phyloP scores from a whole-genome alignment of 2,329 filamentous ascomycete genomes.

The Colletotrichum karsti region DNA sequence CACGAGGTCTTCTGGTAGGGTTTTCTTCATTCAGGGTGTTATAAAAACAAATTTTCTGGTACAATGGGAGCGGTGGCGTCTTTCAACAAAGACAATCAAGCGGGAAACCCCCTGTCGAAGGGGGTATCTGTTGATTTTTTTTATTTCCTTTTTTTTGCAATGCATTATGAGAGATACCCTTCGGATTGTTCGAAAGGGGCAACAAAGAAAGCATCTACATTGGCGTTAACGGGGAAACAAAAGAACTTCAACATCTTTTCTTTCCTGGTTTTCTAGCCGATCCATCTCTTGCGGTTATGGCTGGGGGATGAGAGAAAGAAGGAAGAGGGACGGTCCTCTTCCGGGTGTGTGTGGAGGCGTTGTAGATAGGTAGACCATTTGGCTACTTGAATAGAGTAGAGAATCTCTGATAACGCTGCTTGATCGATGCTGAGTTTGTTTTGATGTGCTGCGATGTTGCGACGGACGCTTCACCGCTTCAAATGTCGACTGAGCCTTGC shows the following conservation, averaged over 20 bases:
- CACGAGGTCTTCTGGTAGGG: slow-evolving; percentile 19
- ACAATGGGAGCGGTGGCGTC: slow-evolving; percentile 44
- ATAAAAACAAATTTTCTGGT: slow-evolving; percentile 19
- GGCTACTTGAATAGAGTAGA: slow-evolving; percentile 24
- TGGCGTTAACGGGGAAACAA: slow-evolving; percentile 53
- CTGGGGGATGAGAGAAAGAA: slow-evolving; percentile 3
- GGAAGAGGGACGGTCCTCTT: neutral
- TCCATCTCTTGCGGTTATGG: slow-evolving; percentile 24
- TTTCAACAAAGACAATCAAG: slow-evolving; percentile 56
- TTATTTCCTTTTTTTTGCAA: slow-evolving; percentile 29
- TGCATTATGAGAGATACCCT: slow-evolving; percentile 51
- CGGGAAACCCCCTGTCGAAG: slow-evolving; percentile 33
- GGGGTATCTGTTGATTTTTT: slow-evolving; percentile 2
- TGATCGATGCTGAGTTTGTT: no score
- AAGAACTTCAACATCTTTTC: slow-evolving; percentile 60
- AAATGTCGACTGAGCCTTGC: neutral
- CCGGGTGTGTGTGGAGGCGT: neutral
- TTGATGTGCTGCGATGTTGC: no score
- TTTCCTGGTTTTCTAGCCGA: slow-evolving; percentile 51
- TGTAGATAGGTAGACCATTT: slow-evolving; percentile 15
- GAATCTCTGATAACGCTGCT: no score
- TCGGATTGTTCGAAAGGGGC: slow-evolving; percentile 31
- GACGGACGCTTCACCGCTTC: neutral
- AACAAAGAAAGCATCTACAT: slow-evolving; percentile 32
- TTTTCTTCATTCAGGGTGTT: slow-evolving; percentile 20